Percentiles rank a stretch among this genome's conserved stretches.
These are phyloP conservation scores for Penicillium lividum DNA, from an alignment of 495 filamentous ascomycete genomes.

Conservation along the genomic window DNA sequence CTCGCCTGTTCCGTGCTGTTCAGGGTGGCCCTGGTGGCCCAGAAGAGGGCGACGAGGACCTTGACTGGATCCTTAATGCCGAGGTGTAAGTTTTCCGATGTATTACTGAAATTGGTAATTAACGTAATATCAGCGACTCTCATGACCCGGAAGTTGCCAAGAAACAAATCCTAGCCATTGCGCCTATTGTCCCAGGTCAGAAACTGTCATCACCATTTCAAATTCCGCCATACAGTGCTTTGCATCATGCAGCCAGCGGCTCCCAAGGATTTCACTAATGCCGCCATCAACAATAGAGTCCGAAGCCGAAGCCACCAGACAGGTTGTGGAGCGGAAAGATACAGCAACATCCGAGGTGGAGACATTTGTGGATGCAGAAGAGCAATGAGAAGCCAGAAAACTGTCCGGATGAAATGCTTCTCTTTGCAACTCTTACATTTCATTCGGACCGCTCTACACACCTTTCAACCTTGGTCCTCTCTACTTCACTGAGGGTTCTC, in stretches of 20 bases:
- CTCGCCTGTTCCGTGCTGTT: conserved; percentile 76
- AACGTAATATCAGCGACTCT: conserved; percentile 55
- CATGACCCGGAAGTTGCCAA: conserved; percentile 70
- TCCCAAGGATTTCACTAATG: conserved; percentile 25
- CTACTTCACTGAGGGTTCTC: conserved; percentile 1
- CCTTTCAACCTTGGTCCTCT: background rate
- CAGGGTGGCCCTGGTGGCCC: conserved; percentile 68
- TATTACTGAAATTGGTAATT: background rate
- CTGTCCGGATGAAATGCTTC: background rate
- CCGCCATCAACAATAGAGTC: conserved; percentile 16
- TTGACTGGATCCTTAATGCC: conserved; percentile 95
- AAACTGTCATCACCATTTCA: conserved; percentile 38
- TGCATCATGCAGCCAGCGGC: conserved; percentile 11
- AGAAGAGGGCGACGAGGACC: conserved; percentile 81
- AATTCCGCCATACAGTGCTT: conserved; percentile 41
- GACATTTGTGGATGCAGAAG: conserved; percentile 61
- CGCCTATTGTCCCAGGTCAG: conserved; percentile 82
- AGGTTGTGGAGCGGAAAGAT: conserved; percentile 47
- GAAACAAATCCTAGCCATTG: conserved; percentile 83
- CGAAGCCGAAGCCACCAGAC: conserved; percentile 13
- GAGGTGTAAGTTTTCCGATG: conserved; percentile 64
- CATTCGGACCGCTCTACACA: conserved; percentile 2
- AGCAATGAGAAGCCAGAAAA: conserved; percentile 20
- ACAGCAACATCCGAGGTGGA: conserved; percentile 51
- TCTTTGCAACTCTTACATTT: background rate